Percentiles rank a stretch among this genome's conserved stretches.
phyloP scores from a whole-genome alignment of 306 rosid genomes.

The Fragaria ananassa region DNA sequence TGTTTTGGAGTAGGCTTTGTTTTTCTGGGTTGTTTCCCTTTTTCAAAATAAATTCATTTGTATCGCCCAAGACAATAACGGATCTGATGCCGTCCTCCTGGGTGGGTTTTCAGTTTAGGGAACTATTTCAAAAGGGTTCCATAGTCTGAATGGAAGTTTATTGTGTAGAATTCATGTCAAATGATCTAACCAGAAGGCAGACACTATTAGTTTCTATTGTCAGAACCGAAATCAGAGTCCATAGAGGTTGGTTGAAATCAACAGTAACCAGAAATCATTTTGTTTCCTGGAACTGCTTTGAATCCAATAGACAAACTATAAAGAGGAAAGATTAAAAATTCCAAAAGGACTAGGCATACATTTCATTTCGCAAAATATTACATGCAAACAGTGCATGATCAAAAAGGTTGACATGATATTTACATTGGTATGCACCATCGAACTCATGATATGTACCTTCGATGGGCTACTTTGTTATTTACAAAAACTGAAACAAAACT shows the following conservation, averaged over 20 bases:
- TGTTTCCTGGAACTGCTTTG: not conserved
- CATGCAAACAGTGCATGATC: slow-evolving; percentile 1
- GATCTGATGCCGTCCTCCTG: not conserved
- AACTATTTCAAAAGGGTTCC: not conserved
- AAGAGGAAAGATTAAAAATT: not conserved
- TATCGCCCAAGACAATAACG: not conserved
- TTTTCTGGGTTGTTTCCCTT: not conserved
- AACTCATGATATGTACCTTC: not conserved
- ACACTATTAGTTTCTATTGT: too few species aligned
- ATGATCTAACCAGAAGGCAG: not conserved
- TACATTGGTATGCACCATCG: slow-evolving; percentile 2
- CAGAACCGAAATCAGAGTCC: not conserved
- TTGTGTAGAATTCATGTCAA: not conserved
- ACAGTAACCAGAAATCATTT: not conserved
- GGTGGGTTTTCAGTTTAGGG: not conserved
- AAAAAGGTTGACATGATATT: not conserved
- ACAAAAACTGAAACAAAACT: slow-evolving; percentile 3
- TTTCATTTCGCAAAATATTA: not conserved
- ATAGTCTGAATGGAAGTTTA: not conserved
- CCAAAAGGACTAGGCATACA: not conserved
- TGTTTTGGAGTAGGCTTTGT: not conserved
- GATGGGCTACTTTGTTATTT: slow-evolving; percentile 12
- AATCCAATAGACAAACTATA: not conserved
- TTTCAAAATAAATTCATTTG: not conserved
- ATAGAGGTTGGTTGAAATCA: not conserved